Conservation (phyloP, 1,139 yeast genomes). For the Lodderomyces parapsilosis region DNA sequence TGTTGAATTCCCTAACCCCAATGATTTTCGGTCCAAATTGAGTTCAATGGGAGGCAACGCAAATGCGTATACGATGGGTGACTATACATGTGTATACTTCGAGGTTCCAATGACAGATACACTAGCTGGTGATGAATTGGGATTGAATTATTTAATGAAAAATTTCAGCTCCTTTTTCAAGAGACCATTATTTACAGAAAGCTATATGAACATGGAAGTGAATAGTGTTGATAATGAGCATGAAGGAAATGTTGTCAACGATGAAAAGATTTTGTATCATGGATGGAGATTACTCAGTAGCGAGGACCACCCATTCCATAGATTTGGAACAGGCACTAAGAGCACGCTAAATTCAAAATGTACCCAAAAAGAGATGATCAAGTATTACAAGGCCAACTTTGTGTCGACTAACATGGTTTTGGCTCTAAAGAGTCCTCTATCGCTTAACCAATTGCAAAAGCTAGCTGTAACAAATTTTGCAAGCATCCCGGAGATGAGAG, state of each 20-base stretch:
- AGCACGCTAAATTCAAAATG: conserved; percentile 25
- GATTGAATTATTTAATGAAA: conserved; percentile 44
- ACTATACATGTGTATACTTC: conserved; percentile 59
- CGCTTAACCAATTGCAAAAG: conserved; percentile 55
- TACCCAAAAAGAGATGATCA: conserved; percentile 19
- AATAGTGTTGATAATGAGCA: conserved; percentile 67
- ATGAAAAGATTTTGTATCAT: conserved; percentile 53
- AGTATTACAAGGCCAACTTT: conserved; percentile 32
- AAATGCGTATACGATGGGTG: conserved; percentile 70
- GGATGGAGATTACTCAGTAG: conserved; percentile 53
- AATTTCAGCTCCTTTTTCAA: conserved; percentile 53
- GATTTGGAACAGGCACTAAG: conserved; percentile 46
- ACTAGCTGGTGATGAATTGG: conserved; percentile 22
- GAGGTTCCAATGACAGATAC: conserved; percentile 49
- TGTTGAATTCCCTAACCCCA: conserved; percentile 48
- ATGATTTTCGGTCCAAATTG: conserved; percentile 42
- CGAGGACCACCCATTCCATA: conserved; percentile 38
- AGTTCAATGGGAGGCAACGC: conserved; percentile 51
- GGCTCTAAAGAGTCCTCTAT: conserved; percentile 63
- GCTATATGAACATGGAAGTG: conserved; percentile 49
- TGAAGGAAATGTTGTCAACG: conserved; percentile 40
- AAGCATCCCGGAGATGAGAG: conserved; percentile 11
- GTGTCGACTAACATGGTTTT: conserved; percentile 46
- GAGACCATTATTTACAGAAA: conserved; percentile 46
- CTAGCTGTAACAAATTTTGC: conserved; percentile 44